Percentiles rank a stretch among this genome's conserved stretches.
Conservation (phyloP, 2,329 filamentous ascomycete species). For the Phaeoacremonium minimum region DNA sequence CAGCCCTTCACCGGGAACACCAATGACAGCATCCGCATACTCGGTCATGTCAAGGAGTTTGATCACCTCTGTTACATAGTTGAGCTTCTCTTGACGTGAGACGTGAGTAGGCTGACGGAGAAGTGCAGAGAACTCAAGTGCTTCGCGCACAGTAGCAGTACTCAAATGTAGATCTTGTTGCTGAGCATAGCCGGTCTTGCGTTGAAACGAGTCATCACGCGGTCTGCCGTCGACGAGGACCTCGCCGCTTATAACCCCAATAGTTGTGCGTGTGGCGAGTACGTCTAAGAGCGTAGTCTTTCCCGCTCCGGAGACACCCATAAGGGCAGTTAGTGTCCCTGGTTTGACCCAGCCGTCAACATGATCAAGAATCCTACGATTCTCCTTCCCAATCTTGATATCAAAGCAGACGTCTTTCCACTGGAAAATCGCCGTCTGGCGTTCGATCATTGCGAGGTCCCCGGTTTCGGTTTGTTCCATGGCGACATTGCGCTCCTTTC, state of each 20-base stretch:
- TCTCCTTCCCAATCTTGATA: slow-evolving; percentile 67
- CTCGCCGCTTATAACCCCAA: slow-evolving; percentile 66
- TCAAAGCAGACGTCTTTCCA: slow-evolving; percentile 73
- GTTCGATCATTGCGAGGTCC: slow-evolving; percentile 14
- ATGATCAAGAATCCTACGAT: slow-evolving; percentile 62
- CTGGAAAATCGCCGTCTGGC: slow-evolving; percentile 66
- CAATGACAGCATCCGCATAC: no score
- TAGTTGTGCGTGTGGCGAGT: slow-evolving; percentile 65
- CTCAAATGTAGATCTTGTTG: slow-evolving; percentile 53
- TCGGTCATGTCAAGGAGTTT: no score
- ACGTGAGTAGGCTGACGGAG: no score
- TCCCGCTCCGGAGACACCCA: slow-evolving; percentile 64
- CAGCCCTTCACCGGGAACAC: no score
- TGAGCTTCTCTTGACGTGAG: no score
- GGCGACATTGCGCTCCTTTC: no score
- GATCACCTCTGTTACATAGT: no score
- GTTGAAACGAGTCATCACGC: slow-evolving; percentile 64
- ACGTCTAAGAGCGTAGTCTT: slow-evolving; percentile 65
- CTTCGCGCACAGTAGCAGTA: slow-evolving; percentile 29
- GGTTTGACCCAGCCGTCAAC: slow-evolving; percentile 75
- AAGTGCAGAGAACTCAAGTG: neutral
- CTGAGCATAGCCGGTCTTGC: slow-evolving; percentile 68
- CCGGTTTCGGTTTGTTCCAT: no score
- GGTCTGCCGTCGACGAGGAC: slow-evolving; percentile 67
- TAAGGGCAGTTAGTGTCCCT: slow-evolving; percentile 67